Evolutionary conservation across 208 protist species (phyloP).

Genomic region (Acanthamoeba lenticulata): DNA sequence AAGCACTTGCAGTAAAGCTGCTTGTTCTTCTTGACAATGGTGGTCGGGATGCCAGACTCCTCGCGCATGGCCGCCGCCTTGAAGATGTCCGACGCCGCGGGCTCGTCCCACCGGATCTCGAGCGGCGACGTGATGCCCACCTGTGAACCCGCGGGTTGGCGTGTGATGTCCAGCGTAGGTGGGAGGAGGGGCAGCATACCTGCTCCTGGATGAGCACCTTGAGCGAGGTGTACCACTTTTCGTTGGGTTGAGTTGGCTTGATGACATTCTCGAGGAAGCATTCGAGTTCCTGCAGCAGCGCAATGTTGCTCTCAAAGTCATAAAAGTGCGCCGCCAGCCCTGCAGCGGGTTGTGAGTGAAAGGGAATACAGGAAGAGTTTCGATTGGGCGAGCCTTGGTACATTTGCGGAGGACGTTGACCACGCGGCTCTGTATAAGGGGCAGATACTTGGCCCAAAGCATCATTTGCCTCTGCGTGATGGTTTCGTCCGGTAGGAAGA

Average conservation of each 20-base stretch:
- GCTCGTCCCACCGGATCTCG: not conserved
- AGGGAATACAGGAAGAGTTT: not conserved
- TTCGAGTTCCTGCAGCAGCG: not conserved
- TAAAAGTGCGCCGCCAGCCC: conserved; percentile 51
- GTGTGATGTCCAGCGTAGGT: not conserved
- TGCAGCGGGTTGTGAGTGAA: not conserved
- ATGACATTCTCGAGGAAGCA: conserved; percentile 7
- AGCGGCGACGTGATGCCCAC: not conserved
- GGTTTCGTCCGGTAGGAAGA: not conserved
- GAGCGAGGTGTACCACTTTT: conserved; percentile 44
- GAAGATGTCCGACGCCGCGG: not conserved
- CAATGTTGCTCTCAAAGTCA: not conserved
- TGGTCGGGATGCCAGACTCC: not conserved
- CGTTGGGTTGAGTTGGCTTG: conserved; percentile 15
- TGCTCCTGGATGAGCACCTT: conserved; percentile 49
- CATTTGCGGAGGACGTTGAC: conserved; percentile 29
- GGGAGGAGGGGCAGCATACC: not conserved
- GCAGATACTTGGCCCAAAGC: not conserved
- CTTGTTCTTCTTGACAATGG: not conserved
- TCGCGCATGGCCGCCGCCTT: not conserved
- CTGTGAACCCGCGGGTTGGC: not conserved
- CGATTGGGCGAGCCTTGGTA: not conserved
- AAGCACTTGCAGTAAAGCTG: conserved; percentile 17
- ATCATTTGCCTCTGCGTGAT: not conserved
- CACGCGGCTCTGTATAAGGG: conserved; percentile 21